Evolutionary conservation across 495 filamentous ascomycete species (phyloP), one percentile per base, ranked within the genome.

Genomic region (Cercophora sp.): DNA sequence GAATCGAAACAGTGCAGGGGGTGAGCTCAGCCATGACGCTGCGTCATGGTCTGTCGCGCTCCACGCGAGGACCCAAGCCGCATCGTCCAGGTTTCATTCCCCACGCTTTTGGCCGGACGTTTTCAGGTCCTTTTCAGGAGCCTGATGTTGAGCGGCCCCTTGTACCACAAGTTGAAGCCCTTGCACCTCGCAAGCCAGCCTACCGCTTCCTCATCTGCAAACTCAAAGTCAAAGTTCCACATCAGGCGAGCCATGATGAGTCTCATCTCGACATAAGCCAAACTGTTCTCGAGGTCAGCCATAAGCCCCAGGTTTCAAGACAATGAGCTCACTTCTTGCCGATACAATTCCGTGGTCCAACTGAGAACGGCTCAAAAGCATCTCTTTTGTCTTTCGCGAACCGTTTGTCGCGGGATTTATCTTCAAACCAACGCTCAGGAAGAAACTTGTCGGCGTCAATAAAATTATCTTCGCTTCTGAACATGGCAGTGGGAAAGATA

Each of bases 361-460:
- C 52, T 0, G 74, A 78, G 50, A 79, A 78, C 4, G 76, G 70
- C 35, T 74, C 65, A 5, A 74, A 53, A 0, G 60, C 57, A 2
- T 68, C 66, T n/a, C 63, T 57, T 8, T 67, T 59, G 49, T 82
- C 80, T 20, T 69, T 64, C n/a, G 29, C 70, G 62, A 48, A 74
- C 51, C 57, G 56, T 67, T 79, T 25, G 55, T 58, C 13, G 48
- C 42, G 11, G n/a, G n/a, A n/a, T 5, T 48, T 13, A 22, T 69
- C 67, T 2, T 76, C 42, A 40, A 76, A 54, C 58, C 67, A 84
- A 11, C 79, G 69, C 54, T 83, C 79, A 0, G 79, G 80, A 13
- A 70, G 53, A 51, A 77, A 84, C 15, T 60, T 45, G 16, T 71
- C 59, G 0, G 82, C 73, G 23, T 71, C 54, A 0, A 57, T 63